Base-by-base conservation (phyloP, 768 basidiomycete genomes). In the Suillus spraguei region DNA sequence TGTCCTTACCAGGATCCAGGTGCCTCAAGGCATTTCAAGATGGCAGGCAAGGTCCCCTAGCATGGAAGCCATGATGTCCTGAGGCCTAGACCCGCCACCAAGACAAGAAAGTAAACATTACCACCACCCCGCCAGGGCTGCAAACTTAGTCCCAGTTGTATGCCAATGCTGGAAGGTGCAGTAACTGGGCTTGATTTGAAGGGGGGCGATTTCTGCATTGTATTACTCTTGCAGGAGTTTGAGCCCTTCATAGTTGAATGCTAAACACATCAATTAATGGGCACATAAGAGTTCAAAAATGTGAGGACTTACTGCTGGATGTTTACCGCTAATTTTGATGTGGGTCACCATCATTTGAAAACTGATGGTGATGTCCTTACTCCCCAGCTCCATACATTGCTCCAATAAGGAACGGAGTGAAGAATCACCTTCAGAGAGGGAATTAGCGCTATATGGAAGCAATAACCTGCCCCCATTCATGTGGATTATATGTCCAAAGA, bases 281-380 rank as follows among this genome's bases (percentile, higher is more conserved):
- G 44, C 44, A 46, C 44, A 46, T n/a, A 46, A 46, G 44, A n/a
- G 44, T 46, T 46, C 13, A n/a, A 46, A 46, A 46, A 46, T 46
- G 20, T 46, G 9, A 46, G 44, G 44, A 46, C 44, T 46, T 46
- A 46, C 44, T 46, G 44, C 44, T 46, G n/a, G 9, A 46, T 46
- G 4, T 46, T 46, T n/a, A 46, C 44, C 2, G 20, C 49, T 28
- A 50, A 28, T n/a, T 50, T 50, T 50, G 28, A 50, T 50, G 24
- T 50, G 49, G 14, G 16, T 28, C 24, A 50, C 16, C 49, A 50
- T 50, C 2, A 14, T 50, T 17, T 50, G 14, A 32, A 50, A 50
- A 50, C 49, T 50, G 13, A 50, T 14, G 16, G 49, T 16, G 16
- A 50, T 28, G 24, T 50, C 49, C 24, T 17, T 28, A 16, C 24